phyloP scores from a whole-genome alignment of 2,329 filamentous ascomycete species.

The Pseudopyrenochaeta lycopersici region DNA sequence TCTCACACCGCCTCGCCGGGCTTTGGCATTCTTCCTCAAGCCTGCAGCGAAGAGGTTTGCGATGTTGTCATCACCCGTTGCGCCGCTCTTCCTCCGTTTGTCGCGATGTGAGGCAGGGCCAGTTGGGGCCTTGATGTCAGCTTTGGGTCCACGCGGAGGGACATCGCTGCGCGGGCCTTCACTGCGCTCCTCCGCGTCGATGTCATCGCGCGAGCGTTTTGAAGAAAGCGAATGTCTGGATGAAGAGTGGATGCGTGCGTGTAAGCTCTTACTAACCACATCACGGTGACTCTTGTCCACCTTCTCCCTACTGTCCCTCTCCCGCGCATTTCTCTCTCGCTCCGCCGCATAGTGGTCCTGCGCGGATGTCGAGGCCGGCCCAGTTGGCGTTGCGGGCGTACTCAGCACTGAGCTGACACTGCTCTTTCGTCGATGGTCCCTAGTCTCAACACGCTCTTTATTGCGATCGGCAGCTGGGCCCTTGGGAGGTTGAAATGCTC shows the following conservation, averaged over 20 bases:
- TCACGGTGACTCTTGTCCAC: conserved; percentile 28
- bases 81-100: conserved; percentile 39
- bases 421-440: conserved; percentile 27
- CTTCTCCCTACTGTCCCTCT: conserved; percentile 40
- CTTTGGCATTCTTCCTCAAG: conserved; percentile 41
- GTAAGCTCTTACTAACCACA: conserved; percentile 16
- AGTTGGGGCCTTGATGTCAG: conserved; percentile 31
- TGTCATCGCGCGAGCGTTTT: conserved; percentile 42
- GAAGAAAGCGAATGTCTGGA: conserved; percentile 27
- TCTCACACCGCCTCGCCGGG: conserved; percentile 42
- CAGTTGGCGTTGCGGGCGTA: background rate
- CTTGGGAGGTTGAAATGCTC: conserved; percentile 46
- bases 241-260: conserved; percentile 29
- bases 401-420: conserved; percentile 21
- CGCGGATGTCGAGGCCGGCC: background rate
- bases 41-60: conserved; percentile 41
- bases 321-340: conserved; percentile 61
- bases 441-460: conserved; percentile 27
- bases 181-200: conserved; percentile 15
- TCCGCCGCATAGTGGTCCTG: conserved; percentile 73
- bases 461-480: conserved; percentile 48
- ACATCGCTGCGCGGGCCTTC: conserved; percentile 4
- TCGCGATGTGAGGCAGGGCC: conserved; percentile 43
- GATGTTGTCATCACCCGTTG: conserved; percentile 35
- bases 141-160: conserved; percentile 19